Evolutionary conservation across 495 filamentous ascomycete species (phyloP).

Genomic region (Penicillium desertorum): DNA sequence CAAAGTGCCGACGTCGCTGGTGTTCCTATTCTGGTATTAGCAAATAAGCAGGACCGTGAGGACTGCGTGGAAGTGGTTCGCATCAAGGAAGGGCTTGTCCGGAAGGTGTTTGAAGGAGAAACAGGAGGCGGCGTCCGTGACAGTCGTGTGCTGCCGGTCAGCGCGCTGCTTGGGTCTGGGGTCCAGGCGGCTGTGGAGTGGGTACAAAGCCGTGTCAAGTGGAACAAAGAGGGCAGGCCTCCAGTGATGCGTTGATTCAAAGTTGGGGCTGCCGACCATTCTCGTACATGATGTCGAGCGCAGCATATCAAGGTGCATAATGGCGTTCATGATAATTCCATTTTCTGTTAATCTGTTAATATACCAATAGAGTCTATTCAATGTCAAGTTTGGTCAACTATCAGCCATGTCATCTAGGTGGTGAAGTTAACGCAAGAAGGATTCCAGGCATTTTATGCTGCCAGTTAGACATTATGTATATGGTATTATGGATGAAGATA

Average conservation of each 20-base stretch:
- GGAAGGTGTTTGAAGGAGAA: constrained; percentile 92
- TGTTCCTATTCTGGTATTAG: constrained; percentile 87
- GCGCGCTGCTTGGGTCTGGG: constrained; percentile 85
- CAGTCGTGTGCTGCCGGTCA: constrained; percentile 86
- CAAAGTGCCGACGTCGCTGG: constrained; percentile 81
- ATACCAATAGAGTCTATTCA: constrained; percentile 24
- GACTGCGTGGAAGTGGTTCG: constrained; percentile 96
- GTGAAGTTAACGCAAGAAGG: not conserved
- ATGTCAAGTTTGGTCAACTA: not conserved
- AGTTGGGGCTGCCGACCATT: not conserved
- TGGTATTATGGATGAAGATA: not conserved
- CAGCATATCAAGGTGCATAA: constrained; percentile 17
- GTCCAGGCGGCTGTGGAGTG: constrained; percentile 95
- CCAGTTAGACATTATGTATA: not conserved
- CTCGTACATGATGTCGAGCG: constrained; percentile 6
- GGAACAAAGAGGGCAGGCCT: constrained; percentile 91
- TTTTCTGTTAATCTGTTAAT: constrained; percentile 19
- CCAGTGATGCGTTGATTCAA: constrained; percentile 78
- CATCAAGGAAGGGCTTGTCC: constrained; percentile 93
- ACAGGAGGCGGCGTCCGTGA: constrained; percentile 81
- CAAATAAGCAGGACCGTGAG: constrained; percentile 97
- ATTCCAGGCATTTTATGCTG: not conserved
- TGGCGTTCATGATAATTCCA: constrained; percentile 22
- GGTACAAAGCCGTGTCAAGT: constrained; percentile 85
- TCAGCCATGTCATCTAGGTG: not conserved